Percentiles rank a stretch among this genome's conserved stretches.
These are phyloP conservation scores for Dipteronia sinensis DNA, from an alignment of 345 rosid species.

Conservation along the genomic window DNA sequence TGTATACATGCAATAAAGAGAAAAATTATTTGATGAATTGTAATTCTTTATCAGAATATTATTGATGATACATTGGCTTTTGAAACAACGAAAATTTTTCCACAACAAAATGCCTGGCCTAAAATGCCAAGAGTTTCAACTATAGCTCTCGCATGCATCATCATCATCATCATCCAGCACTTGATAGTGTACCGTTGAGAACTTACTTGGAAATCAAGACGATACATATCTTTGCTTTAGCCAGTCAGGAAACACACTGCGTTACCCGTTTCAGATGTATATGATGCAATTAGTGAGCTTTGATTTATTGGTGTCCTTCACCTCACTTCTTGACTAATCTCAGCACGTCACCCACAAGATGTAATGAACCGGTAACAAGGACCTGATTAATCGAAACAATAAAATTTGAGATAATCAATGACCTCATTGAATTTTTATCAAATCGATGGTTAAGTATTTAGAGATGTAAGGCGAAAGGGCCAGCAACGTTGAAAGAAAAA, in stretches of 20 bases:
- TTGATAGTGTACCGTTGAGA: neutral
- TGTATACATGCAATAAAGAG: too few species aligned
- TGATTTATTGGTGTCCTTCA: neutral
- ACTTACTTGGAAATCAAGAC: neutral
- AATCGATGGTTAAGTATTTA: too few species aligned
- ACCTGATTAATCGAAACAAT: constrained; percentile 46
- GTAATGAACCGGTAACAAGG: constrained; percentile 85
- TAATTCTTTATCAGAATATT: neutral
- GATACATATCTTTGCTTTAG: neutral
- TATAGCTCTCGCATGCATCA: neutral
- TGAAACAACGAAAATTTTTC: neutral
- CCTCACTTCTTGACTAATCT: constrained; percentile 67
- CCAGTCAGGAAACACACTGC: too few species aligned
- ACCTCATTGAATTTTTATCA: too few species aligned
- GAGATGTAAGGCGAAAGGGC: too few species aligned
- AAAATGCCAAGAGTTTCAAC: neutral
- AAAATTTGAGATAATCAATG: neutral
- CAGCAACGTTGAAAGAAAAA: too few species aligned
- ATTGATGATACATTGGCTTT: neutral
- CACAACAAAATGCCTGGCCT: neutral
- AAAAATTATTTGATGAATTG: neutral
- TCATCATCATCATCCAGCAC: neutral
- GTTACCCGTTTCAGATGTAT: too few species aligned
- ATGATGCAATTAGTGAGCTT: constrained; percentile 5
- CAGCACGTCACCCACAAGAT: constrained; percentile 90